Conservation (phyloP, 176 grass and related monocot species). For the Dactylis glomerata region DNA sequence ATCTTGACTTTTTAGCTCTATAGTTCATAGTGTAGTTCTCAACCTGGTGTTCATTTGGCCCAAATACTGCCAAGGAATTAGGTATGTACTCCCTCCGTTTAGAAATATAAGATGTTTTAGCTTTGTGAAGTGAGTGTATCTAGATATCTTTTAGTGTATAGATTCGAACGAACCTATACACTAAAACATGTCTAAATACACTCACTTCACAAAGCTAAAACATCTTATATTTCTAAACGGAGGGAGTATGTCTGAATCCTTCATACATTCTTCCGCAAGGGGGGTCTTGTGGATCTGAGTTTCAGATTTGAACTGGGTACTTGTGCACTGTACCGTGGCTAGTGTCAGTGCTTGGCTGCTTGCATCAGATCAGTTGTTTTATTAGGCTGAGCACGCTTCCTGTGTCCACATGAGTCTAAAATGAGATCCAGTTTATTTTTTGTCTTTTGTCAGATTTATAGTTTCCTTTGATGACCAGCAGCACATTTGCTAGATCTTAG, state of each 20-base stretch:
- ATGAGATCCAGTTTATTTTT: not conserved
- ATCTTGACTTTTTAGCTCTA: constrained; percentile 8
- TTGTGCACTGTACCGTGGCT: not conserved
- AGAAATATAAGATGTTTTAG: no score
- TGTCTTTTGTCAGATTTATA: not conserved
- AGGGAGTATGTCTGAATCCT: not conserved
- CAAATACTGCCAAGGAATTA: constrained; percentile 38
- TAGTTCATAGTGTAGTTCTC: constrained; percentile 4
- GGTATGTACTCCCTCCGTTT: no score
- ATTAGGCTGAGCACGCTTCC: not conserved
- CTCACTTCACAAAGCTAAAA: no score
- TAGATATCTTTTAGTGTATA: no score
- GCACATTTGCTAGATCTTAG: not conserved
- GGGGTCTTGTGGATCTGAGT: constrained; percentile 2
- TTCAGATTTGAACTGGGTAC: not conserved
- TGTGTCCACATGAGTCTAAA: not conserved
- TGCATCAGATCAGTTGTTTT: not conserved
- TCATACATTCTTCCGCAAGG: not conserved
- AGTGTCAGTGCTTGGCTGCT: not conserved
- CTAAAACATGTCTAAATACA: no score
- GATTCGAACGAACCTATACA: no score
- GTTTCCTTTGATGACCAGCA: not conserved
- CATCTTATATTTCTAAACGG: no score
- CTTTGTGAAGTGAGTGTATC: no score
- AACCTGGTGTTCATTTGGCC: constrained; percentile 3